These are phyloP conservation scores for Solanum medicagineum DNA, from an alignment of 257 asterid species.

Conservation along the genomic window DNA sequence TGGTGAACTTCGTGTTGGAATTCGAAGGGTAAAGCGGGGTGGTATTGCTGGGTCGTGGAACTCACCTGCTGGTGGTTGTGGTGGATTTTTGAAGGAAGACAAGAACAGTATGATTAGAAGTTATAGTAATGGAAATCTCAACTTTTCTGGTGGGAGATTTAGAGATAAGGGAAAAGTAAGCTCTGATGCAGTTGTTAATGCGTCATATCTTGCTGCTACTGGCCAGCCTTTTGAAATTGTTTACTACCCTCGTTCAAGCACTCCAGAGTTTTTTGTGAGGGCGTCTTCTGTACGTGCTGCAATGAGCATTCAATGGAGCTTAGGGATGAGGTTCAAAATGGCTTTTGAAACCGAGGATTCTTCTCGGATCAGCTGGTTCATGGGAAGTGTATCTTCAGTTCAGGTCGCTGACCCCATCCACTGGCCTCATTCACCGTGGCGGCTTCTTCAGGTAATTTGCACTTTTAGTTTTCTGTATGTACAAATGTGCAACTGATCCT, in stretches of 20 bases:
- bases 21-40: conserved; percentile 42
- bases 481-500: background rate
- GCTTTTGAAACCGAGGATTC: conserved; percentile 14
- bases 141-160: conserved; percentile 12
- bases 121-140: conserved; percentile 13
- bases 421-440: conserved; percentile 17
- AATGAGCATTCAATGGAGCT: conserved; percentile 20
- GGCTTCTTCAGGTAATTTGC: conserved; percentile 17
- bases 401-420: conserved; percentile 13
- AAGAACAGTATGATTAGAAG: conserved; percentile 23
- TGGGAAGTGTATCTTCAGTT: conserved; percentile 9
- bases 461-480: background rate
- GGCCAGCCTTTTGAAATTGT: conserved; percentile 45
- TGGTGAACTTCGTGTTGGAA: conserved; percentile 29
- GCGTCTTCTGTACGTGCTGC: conserved; percentile 43
- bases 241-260: conserved; percentile 49
- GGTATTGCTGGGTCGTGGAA: conserved; percentile 41
- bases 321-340: conserved; percentile 16
- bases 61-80: conserved; percentile 17
- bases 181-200: conserved; percentile 33
- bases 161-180: conserved; percentile 27
- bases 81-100: conserved; percentile 28
- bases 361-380: conserved; percentile 14
- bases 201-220: conserved; percentile 33
- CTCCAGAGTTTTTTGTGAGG: conserved; percentile 48